These are phyloP conservation scores for Medicago ruthenica DNA, from an alignment of 306 rosid genomes.

Conservation along the genomic window DNA sequence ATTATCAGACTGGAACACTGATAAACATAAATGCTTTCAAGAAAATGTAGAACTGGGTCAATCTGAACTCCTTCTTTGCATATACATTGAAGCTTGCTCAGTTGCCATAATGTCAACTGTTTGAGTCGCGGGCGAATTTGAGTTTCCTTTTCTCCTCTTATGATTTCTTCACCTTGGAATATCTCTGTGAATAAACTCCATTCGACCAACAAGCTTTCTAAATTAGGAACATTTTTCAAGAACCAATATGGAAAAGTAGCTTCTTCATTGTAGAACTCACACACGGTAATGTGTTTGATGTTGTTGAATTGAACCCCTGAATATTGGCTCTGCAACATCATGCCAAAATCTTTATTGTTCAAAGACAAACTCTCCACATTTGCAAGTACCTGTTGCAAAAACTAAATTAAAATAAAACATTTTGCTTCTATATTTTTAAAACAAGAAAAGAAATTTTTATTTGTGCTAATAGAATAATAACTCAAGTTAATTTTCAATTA, in stretches of 20 bases:
- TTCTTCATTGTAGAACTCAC: neutral
- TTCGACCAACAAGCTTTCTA: neutral
- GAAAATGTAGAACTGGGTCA: no score
- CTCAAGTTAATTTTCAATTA: no score
- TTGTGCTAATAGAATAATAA: no score
- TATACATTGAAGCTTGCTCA: no score
- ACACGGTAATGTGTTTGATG: neutral
- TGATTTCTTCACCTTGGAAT: neutral
- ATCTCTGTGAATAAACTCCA: neutral
- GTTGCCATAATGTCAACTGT: no score
- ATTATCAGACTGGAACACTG: no score
- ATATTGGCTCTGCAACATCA: neutral
- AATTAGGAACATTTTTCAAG: neutral
- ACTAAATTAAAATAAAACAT: neutral
- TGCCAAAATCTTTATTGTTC: neutral
- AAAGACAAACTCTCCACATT: neutral
- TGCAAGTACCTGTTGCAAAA: neutral
- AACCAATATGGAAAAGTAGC: neutral
- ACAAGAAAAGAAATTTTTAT: no score
- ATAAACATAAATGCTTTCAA: no score
- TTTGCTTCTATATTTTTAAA: neutral
- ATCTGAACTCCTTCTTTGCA: no score
- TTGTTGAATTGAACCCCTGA: neutral
- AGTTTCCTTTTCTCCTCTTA: no score
- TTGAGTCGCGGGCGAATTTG: no score